Percentiles rank a stretch among this genome's conserved stretches.
These are phyloP conservation scores for Mimosa bimucronata DNA, from an alignment of 306 rosid genomes.

Conservation along the genomic window DNA sequence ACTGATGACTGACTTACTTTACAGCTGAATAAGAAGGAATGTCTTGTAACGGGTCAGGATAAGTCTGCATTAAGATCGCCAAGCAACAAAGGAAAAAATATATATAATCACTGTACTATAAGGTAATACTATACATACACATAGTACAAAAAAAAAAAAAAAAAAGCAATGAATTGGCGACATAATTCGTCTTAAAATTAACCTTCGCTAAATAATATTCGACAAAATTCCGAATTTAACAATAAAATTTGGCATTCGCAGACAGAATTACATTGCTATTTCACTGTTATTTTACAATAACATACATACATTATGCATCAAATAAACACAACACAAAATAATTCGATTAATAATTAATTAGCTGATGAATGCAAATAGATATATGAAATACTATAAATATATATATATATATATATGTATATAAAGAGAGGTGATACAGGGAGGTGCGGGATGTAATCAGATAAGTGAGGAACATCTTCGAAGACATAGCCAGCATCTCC, in stretches of 20 bases:
- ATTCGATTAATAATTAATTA: neutral
- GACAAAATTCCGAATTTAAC: no score
- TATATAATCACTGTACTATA: neutral
- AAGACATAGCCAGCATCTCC: conserved; percentile 62
- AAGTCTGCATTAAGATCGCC: conserved; percentile 45
- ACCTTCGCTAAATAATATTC: no score
- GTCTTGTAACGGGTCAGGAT: conserved; percentile 53
- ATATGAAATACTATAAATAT: neutral
- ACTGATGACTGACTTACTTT: conserved; percentile 42
- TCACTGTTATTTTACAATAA: no score
- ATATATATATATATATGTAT: no score
- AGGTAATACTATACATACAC: neutral
- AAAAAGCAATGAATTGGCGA: no score
- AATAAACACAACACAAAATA: neutral
- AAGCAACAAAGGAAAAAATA: neutral
- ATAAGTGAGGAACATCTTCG: conserved; percentile 66
- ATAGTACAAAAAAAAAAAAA: no score
- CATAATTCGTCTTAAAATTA: no score
- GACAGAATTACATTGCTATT: no score
- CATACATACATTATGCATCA: no score
- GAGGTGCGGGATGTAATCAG: conserved; percentile 56
- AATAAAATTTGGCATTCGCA: no score
- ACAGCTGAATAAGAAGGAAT: conserved; percentile 58
- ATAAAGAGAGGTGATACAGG: conserved; percentile 35
- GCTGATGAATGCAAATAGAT: neutral